A percentile compares a stretch with the other conserved stretches of the same genome.
Evolutionary conservation across 2,329 filamentous ascomycete genomes (phyloP).

Genomic region (Colletotrichum euphorbiae): DNA sequence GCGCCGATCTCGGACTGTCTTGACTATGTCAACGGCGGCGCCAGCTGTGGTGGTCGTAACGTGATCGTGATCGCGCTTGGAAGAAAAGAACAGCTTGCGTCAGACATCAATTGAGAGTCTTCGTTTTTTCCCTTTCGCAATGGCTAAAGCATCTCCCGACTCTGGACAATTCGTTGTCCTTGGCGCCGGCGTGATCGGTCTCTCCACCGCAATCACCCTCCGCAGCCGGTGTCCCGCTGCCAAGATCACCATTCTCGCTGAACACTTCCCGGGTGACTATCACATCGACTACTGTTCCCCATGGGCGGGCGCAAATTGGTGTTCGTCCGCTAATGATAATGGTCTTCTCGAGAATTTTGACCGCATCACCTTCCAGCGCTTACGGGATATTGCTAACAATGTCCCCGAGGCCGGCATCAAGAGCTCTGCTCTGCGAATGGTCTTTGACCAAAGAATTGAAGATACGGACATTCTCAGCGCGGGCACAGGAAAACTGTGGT

Average conservation of each 20-base stretch:
- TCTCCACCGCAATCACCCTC: slow-evolving; percentile 78
- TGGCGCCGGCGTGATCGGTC: slow-evolving; percentile 77
- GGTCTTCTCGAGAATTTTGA: slow-evolving; percentile 38
- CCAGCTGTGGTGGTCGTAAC: background rate
- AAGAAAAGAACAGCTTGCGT: no score
- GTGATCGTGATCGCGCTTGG: no score
- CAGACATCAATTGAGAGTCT: no score
- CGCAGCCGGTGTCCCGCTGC: slow-evolving; percentile 12
- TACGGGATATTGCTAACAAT: slow-evolving; percentile 35
- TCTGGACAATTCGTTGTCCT: slow-evolving; percentile 63
- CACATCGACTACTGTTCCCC: slow-evolving; percentile 91
- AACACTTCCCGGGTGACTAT: slow-evolving; percentile 94
- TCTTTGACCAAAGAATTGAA: slow-evolving; percentile 41
- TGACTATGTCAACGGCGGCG: no score
- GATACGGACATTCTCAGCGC: slow-evolving; percentile 48
- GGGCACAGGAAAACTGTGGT: slow-evolving; percentile 54
- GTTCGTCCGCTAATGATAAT: slow-evolving; percentile 72
- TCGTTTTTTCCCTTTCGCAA: background rate
- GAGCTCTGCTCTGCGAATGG: slow-evolving; percentile 40
- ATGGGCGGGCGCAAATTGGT: slow-evolving; percentile 83
- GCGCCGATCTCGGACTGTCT: slow-evolving; percentile 1
- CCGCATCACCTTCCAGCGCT: slow-evolving; percentile 40
- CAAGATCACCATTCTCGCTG: slow-evolving; percentile 77
- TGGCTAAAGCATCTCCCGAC: background rate
- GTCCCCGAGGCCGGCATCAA: slow-evolving; percentile 32